Evolutionary conservation across 169 alveolate species (phyloP).

Genomic region (Ichthyophthirius multifiliis): DNA sequence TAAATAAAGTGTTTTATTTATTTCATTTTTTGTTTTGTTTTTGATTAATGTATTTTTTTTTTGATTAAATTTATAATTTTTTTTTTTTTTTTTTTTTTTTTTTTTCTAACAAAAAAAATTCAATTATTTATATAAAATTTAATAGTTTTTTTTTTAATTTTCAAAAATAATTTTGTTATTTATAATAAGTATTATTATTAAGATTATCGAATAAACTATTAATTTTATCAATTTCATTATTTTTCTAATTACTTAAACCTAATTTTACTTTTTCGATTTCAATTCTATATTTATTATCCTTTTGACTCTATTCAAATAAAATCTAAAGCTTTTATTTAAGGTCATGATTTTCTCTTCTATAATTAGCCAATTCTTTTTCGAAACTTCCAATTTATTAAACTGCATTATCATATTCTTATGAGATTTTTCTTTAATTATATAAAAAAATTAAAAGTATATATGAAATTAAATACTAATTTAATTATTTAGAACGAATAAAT

Average conservation of each 20-base stretch:
- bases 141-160: too few species aligned
- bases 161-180: too few species aligned
- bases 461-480: not conserved
- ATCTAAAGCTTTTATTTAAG: not conserved
- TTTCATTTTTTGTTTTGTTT: too few species aligned
- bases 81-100: too few species aligned
- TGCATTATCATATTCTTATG: not conserved
- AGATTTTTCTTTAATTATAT: not conserved
- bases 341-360: slow-evolving; percentile 21
- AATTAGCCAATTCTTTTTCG: not conserved
- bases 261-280: not conserved
- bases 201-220: not conserved
- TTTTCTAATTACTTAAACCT: not conserved
- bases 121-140: too few species aligned
- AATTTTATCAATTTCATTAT: not conserved
- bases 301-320: not conserved
- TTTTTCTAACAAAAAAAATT: too few species aligned
- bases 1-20: too few species aligned
- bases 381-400: not conserved
- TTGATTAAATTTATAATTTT: too few species aligned
- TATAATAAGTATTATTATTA: too few species aligned
- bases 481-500: not conserved
- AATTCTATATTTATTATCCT: not conserved
- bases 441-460: not conserved
- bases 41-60: too few species aligned